These are phyloP conservation scores for Olyra latifolia DNA, from an alignment of 176 grass and related monocot genomes.

Conservation along the genomic window DNA sequence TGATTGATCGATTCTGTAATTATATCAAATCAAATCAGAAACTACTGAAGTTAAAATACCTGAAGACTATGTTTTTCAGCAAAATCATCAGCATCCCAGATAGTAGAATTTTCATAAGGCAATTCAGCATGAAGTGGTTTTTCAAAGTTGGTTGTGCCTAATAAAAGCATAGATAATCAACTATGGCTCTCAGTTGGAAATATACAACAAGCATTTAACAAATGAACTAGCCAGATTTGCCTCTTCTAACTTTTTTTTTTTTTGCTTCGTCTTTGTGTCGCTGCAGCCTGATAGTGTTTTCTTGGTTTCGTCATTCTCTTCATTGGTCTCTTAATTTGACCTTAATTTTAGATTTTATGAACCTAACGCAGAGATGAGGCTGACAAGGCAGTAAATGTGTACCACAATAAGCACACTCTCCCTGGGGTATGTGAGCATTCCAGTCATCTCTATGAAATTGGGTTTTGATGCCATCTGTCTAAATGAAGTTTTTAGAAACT, in stretches of 20 bases:
- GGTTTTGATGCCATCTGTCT: too few species aligned
- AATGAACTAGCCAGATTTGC: not conserved
- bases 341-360: slow-evolving; percentile 6
- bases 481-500: too few species aligned
- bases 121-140: not conserved
- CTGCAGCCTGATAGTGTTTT: not conserved
- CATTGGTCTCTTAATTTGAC: not conserved
- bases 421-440: too few species aligned
- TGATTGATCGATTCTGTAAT: not conserved
- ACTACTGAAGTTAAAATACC: not conserved
- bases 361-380: slow-evolving; percentile 69
- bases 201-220: not conserved
- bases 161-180: not conserved
- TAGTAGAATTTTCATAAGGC: slow-evolving; percentile 3
- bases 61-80: not conserved
- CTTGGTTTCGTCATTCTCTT: not conserved
- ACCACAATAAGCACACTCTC: too few species aligned
- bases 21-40: not conserved
- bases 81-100: not conserved
- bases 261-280: not conserved
- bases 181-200: not conserved
- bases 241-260: not conserved
- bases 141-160: not conserved
- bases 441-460: too few species aligned
- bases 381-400: too few species aligned